Base-by-base conservation (phyloP, 1,139 yeast genomes). In the Debaryomyces robertsiae region DNA sequence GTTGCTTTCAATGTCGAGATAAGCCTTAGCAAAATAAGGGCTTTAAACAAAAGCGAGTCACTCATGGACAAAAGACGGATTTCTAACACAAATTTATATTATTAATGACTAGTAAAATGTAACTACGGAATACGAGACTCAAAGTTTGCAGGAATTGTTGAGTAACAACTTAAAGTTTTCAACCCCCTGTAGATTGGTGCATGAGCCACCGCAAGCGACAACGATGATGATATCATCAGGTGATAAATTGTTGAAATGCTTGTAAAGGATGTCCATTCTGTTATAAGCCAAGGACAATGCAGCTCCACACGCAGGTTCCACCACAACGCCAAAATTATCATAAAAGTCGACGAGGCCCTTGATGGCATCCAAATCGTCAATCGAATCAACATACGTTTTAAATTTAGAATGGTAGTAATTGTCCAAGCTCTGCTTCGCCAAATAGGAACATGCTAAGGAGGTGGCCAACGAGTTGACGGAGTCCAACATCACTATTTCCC, bases 261-360 rank as follows among this genome's bases (percentile, higher is more conserved):
- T 44, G 23, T 49, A 44, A 14, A 68, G 46, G 11, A 60, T 38
- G 22, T 60, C 57, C 17, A 45, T 29, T 41, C 60, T 55, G 15
- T 53, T 50, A 38, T 56, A 58, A 1, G 60, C 67, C 9, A 58
- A 57, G 0, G 64, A 52, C 11, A 63, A 48, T 1, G 73, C 59
- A 0, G 74, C 74, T 1, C 75, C 75, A 51, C 75, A 70, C 1
- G 76, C 75, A 1, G 75, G 75, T 44, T 70, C 75, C 3, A 68
- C 64, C 14, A 57, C 39, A 15, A 41, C 47, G 2, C 59, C 57
- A 25, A 64, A 61, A 9, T 45, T 47, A 9, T 60, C 56, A 42
- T 55, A 57, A 40, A 55, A 61, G 25, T 59, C 57, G 10, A 68
- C 48, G 2, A 59, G 46, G 0, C 66, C 73, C 32, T 52, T 50